Evolutionary conservation across 345 rosid species (phyloP).

Genomic region (Lepidium sativum): DNA sequence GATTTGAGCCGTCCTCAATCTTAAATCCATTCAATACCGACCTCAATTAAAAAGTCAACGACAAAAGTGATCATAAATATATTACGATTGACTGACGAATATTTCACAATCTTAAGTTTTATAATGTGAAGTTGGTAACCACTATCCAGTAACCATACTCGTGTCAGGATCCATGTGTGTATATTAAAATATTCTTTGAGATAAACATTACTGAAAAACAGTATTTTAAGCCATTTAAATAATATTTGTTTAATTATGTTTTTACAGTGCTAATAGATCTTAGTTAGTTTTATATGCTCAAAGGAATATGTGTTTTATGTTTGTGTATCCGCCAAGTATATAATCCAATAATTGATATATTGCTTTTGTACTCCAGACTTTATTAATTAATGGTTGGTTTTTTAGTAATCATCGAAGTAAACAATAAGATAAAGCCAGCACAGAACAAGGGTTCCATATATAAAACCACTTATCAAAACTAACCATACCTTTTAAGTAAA

Average conservation of each 20-base stretch:
- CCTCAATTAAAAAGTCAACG: background rate
- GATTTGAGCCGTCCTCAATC: background rate
- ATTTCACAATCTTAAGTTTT: background rate
- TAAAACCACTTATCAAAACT: background rate
- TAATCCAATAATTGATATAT: background rate
- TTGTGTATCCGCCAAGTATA: too few relatives aligned
- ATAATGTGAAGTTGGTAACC: conserved; percentile 13
- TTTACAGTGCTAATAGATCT: too few relatives aligned
- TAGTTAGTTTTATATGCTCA: too few relatives aligned
- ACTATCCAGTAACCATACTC: background rate
- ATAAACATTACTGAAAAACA: too few relatives aligned
- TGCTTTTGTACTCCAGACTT: background rate
- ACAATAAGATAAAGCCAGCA: background rate
- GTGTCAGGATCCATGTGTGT: background rate
- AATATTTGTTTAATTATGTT: too few relatives aligned
- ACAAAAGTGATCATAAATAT: background rate
- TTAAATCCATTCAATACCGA: background rate
- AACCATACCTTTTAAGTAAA: background rate
- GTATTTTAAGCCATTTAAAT: too few relatives aligned
- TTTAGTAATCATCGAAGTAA: background rate
- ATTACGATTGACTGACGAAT: background rate
- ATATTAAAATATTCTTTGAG: background rate
- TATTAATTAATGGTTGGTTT: background rate
- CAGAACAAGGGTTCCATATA: background rate
- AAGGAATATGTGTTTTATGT: too few relatives aligned